These are phyloP conservation scores for Prunus armeniaca DNA, from an alignment of 306 rosid genomes.

Conservation along the genomic window DNA sequence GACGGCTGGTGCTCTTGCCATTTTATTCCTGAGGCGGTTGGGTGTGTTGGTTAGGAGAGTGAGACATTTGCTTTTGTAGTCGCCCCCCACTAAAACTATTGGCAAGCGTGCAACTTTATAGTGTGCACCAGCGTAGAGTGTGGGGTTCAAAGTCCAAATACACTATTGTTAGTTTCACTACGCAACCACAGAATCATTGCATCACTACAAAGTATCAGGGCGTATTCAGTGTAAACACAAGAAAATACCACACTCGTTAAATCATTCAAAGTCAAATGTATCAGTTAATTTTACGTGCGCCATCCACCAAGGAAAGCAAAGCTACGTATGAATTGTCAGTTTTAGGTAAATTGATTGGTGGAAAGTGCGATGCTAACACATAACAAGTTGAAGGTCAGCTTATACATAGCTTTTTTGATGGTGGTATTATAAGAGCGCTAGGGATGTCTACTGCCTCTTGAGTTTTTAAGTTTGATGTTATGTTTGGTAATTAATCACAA, in stretches of 20 bases:
- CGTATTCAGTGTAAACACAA: too few relatives aligned
- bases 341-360: neutral
- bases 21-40: slow-evolving; percentile 13
- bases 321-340: neutral
- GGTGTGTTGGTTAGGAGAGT: neutral
- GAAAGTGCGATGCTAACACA: neutral
- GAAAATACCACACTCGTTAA: too few relatives aligned
- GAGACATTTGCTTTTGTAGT: neutral
- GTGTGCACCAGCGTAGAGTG: neutral
- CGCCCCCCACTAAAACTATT: slow-evolving; percentile 10
- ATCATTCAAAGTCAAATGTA: too few relatives aligned
- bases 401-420: too few relatives aligned
- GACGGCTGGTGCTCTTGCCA: neutral
- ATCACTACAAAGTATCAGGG: too few relatives aligned
- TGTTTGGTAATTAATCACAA: neutral
- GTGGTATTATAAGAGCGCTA: neutral
- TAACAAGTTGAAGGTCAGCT: too few relatives aligned
- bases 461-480: neutral
- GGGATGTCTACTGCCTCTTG: neutral
- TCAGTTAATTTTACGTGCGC: neutral
- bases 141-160: neutral
- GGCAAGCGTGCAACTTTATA: slow-evolving; percentile 10
- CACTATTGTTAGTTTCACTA: neutral
- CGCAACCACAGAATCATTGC: neutral
- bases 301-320: neutral